phyloP scores from a whole-genome alignment of 2,329 filamentous ascomycete genomes.

The Aureobasidium sp. region DNA sequence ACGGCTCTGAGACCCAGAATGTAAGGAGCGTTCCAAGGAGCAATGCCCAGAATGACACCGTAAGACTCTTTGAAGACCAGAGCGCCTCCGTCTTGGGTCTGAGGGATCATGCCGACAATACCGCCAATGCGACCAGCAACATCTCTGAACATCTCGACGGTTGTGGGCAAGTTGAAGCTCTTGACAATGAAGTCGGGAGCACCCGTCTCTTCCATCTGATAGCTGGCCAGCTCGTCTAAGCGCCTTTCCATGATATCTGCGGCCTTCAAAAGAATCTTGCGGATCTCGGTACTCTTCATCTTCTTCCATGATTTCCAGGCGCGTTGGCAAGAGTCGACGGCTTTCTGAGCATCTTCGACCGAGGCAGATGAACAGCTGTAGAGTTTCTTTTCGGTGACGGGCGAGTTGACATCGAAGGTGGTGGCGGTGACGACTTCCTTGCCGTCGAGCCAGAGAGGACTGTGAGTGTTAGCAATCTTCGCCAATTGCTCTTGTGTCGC shows the following conservation, averaged over 20 bases:
- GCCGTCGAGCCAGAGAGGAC: constrained; percentile 44
- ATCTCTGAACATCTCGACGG: constrained; percentile 43
- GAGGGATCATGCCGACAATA: constrained; percentile 45
- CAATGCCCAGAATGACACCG: constrained; percentile 72
- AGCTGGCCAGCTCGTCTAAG: constrained; percentile 52
- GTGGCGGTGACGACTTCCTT: constrained; percentile 41
- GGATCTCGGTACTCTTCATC: constrained; percentile 53
- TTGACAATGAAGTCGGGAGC: constrained; percentile 34
- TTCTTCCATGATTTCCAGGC: constrained; percentile 65
- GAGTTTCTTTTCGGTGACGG: constrained; percentile 46
- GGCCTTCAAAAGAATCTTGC: constrained; percentile 64
- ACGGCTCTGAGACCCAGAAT: constrained; percentile 45
- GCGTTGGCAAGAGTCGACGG: constrained; percentile 53
- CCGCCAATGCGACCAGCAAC: constrained; percentile 44
- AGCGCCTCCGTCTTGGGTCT: constrained; percentile 45
- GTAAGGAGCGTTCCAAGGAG: constrained; percentile 65
- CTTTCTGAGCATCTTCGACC: constrained; percentile 48
- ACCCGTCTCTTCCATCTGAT: constrained; percentile 55
- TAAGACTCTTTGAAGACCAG: constrained; percentile 69
- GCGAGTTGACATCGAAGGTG: constrained; percentile 52
- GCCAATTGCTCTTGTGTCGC: too few relatives aligned
- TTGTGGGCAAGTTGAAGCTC: constrained; percentile 34
- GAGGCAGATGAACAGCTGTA: constrained; percentile 53
- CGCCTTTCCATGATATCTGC: constrained; percentile 57
- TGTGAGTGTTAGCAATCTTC: background rate